These are phyloP conservation scores for Penicillium sp. DNA, from an alignment of 2,329 filamentous ascomycete species.

Conservation along the genomic window DNA sequence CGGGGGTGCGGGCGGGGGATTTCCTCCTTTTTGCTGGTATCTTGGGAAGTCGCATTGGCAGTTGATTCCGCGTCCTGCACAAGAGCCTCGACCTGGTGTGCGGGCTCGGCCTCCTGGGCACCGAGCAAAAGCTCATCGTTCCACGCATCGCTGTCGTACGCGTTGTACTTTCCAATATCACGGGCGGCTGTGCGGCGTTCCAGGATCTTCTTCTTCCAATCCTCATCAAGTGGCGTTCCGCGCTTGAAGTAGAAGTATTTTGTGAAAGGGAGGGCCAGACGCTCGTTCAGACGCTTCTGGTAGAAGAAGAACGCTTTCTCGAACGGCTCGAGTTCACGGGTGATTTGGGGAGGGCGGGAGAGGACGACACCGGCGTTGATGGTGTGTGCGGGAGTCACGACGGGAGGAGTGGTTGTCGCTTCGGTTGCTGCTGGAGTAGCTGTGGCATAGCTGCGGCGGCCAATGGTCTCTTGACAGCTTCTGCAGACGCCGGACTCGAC, in stretches of 20 bases:
- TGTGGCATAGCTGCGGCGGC: constrained; percentile 44
- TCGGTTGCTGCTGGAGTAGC: constrained; percentile 41
- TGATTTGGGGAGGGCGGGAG: constrained; percentile 84
- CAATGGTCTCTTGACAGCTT: constrained; percentile 46
- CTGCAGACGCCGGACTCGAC: constrained; percentile 44
- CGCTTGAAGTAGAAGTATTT: constrained; percentile 94
- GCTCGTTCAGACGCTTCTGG: constrained; percentile 94
- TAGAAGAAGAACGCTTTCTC: constrained; percentile 95
- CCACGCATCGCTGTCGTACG: constrained; percentile 75
- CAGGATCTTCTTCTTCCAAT: constrained; percentile 85
- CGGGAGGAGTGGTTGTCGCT: constrained; percentile 31
- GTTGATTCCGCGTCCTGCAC: constrained; percentile 71
- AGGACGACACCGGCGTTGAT: constrained; percentile 74
- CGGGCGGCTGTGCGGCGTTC: constrained; percentile 76
- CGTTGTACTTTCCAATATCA: constrained; percentile 83
- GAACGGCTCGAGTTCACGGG: constrained; percentile 79
- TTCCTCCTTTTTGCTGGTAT: constrained; percentile 58
- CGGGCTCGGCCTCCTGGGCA: constrained; percentile 65
- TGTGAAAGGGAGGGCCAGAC: constrained; percentile 81
- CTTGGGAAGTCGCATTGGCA: constrained; percentile 41
- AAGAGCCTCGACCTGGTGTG: constrained; percentile 67
- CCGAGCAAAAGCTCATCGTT: constrained; percentile 87
- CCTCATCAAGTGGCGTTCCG: constrained; percentile 77
- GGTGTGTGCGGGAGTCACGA: constrained; percentile 43
- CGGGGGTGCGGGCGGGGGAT: constrained; percentile 72